Percentiles rank a stretch among this genome's conserved stretches.
phyloP scores from a whole-genome alignment of 2,329 filamentous ascomycete species.

The Trichoderma sp. region DNA sequence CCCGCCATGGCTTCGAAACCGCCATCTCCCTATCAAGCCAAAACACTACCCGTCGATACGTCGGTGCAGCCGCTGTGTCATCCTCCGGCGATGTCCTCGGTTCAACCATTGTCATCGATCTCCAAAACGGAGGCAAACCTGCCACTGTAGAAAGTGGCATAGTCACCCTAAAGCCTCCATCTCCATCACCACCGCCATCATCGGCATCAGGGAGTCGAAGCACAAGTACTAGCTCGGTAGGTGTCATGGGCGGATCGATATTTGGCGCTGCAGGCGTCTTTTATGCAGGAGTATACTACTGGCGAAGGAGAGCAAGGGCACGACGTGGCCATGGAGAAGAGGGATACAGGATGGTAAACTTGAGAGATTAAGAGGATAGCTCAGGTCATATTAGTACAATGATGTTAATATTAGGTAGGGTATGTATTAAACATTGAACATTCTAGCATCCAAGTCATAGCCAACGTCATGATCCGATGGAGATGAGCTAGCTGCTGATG shows the following conservation, averaged over 20 bases:
- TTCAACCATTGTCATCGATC: background rate
- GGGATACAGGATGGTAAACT: conserved; percentile 7
- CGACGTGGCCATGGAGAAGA: background rate
- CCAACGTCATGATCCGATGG: background rate
- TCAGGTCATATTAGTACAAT: background rate
- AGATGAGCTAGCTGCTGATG: background rate
- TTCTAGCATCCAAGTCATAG: background rate
- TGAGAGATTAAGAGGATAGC: background rate
- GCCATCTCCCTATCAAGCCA: background rate
- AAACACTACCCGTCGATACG: background rate
- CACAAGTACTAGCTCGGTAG: background rate
- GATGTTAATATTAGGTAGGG: background rate
- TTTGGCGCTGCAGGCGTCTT: background rate
- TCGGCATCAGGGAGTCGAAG: background rate
- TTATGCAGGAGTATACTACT: background rate
- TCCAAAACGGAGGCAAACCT: background rate
- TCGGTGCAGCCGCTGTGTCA: conserved; percentile 2
- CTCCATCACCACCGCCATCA: background rate
- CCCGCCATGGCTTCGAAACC: background rate
- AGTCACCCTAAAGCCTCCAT: background rate
- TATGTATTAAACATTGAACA: background rate
- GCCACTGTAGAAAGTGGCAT: background rate
- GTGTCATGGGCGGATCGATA: background rate
- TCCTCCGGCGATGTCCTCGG: background rate
- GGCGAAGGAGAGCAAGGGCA: background rate